phyloP scores from a whole-genome alignment of 1,139 yeast species.

The Hemisphaericaspora xylofermentans region DNA sequence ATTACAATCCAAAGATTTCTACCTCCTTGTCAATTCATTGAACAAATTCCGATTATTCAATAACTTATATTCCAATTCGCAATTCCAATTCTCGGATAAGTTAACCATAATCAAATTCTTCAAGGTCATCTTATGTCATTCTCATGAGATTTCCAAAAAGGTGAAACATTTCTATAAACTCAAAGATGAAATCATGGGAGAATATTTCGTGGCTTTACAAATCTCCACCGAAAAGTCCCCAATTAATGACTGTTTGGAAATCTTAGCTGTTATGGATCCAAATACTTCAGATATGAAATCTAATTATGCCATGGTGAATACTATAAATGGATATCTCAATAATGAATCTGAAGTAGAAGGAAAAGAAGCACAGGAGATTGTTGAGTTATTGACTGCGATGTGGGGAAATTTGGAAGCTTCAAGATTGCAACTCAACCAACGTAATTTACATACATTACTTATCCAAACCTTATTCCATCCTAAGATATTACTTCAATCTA shows the following conservation, averaged over 20 bases:
- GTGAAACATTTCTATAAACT: constrained; percentile 43
- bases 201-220: constrained; percentile 25
- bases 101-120: constrained; percentile 18
- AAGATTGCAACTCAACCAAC: constrained; percentile 65
- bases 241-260: constrained; percentile 8
- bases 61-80: constrained; percentile 15
- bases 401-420: constrained; percentile 65
- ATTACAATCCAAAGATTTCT: constrained; percentile 27
- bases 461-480: constrained; percentile 45
- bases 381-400: constrained; percentile 36
- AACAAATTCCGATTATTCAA: constrained; percentile 38
- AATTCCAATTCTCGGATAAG: constrained; percentile 6
- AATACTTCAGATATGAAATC: constrained; percentile 26
- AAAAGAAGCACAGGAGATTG: constrained; percentile 16
- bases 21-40: constrained; percentile 23
- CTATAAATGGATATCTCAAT: constrained; percentile 15
- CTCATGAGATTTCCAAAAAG: constrained; percentile 22
- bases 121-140: constrained; percentile 21
- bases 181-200: constrained; percentile 39
- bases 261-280: constrained; percentile 19
- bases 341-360: constrained; percentile 1
- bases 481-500: constrained; percentile 19
- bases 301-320: constrained; percentile 25
- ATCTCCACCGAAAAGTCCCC: constrained; percentile 8
- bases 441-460: constrained; percentile 56